Evolutionary conservation across 495 filamentous ascomycete genomes (phyloP).

Genomic region (Entonaema liquescens): DNA sequence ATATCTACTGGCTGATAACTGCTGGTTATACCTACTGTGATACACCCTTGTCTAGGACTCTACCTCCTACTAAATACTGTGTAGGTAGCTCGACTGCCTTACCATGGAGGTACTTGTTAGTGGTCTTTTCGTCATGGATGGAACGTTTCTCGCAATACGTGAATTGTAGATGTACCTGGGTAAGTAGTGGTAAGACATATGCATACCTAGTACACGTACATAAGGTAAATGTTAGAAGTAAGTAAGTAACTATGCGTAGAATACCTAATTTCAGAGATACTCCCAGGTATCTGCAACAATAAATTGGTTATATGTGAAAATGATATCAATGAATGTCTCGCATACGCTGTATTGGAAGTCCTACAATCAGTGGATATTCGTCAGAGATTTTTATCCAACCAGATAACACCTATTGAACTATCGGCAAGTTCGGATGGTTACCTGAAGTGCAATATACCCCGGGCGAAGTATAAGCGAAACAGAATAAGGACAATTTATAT

Average conservation of each 20-base stretch:
- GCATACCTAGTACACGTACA: too few species aligned
- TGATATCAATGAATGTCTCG: not conserved
- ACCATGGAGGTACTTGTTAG: not conserved
- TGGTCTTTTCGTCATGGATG: not conserved
- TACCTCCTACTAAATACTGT: not conserved
- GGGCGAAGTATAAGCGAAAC: not conserved
- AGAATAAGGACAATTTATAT: too few species aligned
- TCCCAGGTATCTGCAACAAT: not conserved
- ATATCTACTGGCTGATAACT: not conserved
- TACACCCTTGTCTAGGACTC: not conserved
- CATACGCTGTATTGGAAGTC: not conserved
- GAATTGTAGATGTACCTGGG: not conserved
- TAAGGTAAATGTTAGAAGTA: not conserved
- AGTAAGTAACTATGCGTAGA: not conserved
- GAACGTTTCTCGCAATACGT: not conserved
- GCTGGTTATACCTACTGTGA: not conserved
- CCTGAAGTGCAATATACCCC: not conserved
- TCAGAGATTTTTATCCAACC: not conserved
- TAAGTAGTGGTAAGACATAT: not conserved
- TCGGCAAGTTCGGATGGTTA: not conserved
- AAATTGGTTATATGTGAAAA: not conserved
- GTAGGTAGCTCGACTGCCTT: not conserved
- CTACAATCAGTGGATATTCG: not conserved
- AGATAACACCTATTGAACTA: not conserved
- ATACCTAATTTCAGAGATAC: not conserved